Conservation (phyloP, 495 filamentous ascomycete species). For the Aspergillus cavernicola region DNA sequence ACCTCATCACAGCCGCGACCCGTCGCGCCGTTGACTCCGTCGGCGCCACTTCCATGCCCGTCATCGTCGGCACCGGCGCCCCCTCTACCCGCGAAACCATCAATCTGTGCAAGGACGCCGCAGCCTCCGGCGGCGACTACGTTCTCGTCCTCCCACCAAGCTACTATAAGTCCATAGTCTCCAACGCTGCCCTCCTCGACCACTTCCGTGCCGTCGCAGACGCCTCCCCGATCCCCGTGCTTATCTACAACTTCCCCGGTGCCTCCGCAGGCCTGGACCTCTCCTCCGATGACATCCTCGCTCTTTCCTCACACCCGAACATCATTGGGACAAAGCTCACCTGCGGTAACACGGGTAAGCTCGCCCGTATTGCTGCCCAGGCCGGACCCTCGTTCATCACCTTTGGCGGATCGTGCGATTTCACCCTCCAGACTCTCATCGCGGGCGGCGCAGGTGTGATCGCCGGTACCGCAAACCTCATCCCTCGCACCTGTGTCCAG, state of each 20-base stretch:
- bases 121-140: conserved; percentile 73
- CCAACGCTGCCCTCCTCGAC: conserved; percentile 53
- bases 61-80: conserved; percentile 82
- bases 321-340: conserved; percentile 91
- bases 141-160: conserved; percentile 80
- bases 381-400: conserved; percentile 66
- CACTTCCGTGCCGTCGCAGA: conserved; percentile 78
- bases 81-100: conserved; percentile 86
- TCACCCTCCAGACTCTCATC: conserved; percentile 77
- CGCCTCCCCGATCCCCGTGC: conserved; percentile 76
- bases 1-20: conserved; percentile 66
- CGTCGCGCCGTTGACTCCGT: conserved; percentile 69
- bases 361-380: conserved; percentile 70
- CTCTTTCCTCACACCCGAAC: conserved; percentile 73
- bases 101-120: conserved; percentile 72
- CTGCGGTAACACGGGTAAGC: conserved; percentile 91
- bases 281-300: conserved; percentile 71
- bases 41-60: conserved; percentile 62
- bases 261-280: conserved; percentile 80
- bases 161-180: conserved; percentile 72
- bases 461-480: conserved; percentile 78
- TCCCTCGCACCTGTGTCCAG: conserved; percentile 70
- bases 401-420: conserved; percentile 87
- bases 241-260: conserved; percentile 93
- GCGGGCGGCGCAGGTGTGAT: conserved; percentile 86